Evolutionary conservation across 2,329 filamentous ascomycete genomes (phyloP), one percentile per base, ranked within the genome.

Genomic region (Beauveria australis): DNA sequence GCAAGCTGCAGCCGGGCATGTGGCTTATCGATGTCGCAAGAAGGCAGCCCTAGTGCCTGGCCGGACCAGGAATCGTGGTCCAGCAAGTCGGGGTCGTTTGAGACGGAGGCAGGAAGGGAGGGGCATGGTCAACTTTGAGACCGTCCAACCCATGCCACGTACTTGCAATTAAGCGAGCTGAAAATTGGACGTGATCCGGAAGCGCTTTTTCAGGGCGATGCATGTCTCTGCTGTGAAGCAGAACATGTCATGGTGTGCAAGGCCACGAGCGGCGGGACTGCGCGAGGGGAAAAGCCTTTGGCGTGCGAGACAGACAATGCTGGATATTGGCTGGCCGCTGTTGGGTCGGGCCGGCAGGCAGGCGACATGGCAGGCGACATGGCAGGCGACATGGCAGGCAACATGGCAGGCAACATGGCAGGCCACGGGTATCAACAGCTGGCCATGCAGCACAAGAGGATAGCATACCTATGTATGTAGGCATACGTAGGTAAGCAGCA

Each of bases 21-120:
- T 51, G 48, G 56, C 48, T 53, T 44, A 59, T 52, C 47, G 37
- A 41, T 46, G 24, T 59, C 26, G 47, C 56, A 52, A 52, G 5
- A 19, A 52, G 37, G 24, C n/a, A 44, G 46, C 26, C 37, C 37
- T 43, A 58, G 56, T 59, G 47, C 37, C 56, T 53, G 47, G 47
- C 24, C 46, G 37, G 24, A 18, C 40, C 37, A 41, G 47, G 37
- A 22, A 51, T 52, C 40, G 56, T n/a, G 48, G 56, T 52, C 48
- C 48, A 52, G 56, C 37, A 22, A 59, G 48, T 57, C 56, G 47
- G 56, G 33, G 33, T 53, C 40, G 56, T 28, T 52, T 30, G 37
- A 40, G 30, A 48, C 30, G n/a, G 30, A 46, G 24, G n/a, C 9
- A n/a, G 48, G 33, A 37, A 37, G 54, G 30, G 48, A 24, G 18